phyloP scores from a whole-genome alignment of 1,284 basidiomycete species.

The Cutaneotrichosporon cutaneum region DNA sequence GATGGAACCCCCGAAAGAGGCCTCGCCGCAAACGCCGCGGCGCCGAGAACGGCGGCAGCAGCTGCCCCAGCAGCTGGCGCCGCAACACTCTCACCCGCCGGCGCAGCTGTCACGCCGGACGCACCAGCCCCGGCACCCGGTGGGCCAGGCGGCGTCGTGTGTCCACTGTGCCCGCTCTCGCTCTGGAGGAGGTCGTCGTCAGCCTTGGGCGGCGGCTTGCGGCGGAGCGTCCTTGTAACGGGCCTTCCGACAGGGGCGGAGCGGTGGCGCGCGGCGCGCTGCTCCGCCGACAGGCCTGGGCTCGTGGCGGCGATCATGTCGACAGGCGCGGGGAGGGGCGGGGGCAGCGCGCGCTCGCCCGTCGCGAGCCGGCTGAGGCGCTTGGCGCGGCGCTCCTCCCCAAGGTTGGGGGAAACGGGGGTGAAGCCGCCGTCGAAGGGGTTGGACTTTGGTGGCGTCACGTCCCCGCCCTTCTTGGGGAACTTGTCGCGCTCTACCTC shows the following conservation, averaged over 20 bases:
- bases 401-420: background rate
- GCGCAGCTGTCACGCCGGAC: background rate
- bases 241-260: background rate
- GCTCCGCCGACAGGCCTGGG: background rate
- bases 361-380: background rate
- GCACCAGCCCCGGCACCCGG: background rate
- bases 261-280: background rate
- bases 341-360: background rate
- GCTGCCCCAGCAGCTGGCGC: background rate
- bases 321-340: background rate
- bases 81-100: background rate
- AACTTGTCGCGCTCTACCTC: too few relatives aligned
- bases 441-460: background rate
- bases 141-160: background rate
- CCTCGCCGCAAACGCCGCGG: too few relatives aligned
- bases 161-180: background rate
- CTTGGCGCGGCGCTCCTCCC: constrained; percentile 3
- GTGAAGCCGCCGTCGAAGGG: constrained; percentile 4
- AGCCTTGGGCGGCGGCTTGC: constrained; percentile 6
- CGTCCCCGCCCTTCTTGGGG: background rate
- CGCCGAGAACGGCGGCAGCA: background rate
- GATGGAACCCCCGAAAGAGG: too few relatives aligned
- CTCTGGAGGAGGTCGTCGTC: background rate
- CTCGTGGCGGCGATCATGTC: background rate
- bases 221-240: background rate